Conservation (phyloP, 2,329 filamentous ascomycete genomes). For the Aschersonia sp. region DNA sequence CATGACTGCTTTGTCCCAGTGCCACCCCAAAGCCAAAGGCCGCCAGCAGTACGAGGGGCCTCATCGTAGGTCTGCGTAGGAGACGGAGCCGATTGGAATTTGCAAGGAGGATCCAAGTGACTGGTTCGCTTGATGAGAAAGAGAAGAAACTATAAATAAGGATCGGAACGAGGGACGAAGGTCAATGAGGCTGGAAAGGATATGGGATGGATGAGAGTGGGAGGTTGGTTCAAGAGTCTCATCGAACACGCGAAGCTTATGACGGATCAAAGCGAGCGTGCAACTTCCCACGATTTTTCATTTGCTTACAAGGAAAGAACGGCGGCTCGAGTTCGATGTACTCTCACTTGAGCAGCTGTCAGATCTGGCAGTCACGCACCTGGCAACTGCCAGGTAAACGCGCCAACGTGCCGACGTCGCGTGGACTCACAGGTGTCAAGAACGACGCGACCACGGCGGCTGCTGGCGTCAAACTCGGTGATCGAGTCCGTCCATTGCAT, state of each 20-base stretch:
- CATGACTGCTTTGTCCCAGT: constrained; percentile 8
- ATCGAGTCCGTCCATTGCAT: too few relatives aligned
- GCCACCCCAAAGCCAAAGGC: constrained; percentile 9
- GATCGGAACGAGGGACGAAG: constrained; percentile 4
- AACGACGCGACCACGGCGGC: too few relatives aligned
- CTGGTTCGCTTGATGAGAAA: constrained; percentile 2
- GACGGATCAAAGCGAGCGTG: not conserved
- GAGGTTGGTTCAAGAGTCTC: not conserved
- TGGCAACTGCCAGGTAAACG: not conserved
- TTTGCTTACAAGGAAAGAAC: constrained; percentile 2
- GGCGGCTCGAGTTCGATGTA: not conserved
- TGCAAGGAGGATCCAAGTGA: not conserved
- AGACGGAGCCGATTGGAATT: constrained; percentile 1
- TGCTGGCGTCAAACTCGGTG: too few relatives aligned
- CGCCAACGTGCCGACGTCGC: too few relatives aligned
- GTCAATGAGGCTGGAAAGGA: constrained; percentile 2
- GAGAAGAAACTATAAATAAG: constrained; percentile 2
- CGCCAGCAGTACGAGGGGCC: constrained; percentile 8
- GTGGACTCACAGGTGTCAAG: too few relatives aligned
- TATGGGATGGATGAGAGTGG: constrained; percentile 1
- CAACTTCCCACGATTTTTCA: not conserved
- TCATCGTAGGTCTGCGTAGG: constrained; percentile 9
- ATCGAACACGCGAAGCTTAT: not conserved
- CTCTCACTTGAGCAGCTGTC: not conserved
- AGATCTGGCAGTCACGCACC: not conserved